A percentile compares a stretch with the other conserved stretches of the same genome.
phyloP scores from a whole-genome alignment of 495 filamentous ascomycete genomes.

The Penicillium paradoxum region DNA sequence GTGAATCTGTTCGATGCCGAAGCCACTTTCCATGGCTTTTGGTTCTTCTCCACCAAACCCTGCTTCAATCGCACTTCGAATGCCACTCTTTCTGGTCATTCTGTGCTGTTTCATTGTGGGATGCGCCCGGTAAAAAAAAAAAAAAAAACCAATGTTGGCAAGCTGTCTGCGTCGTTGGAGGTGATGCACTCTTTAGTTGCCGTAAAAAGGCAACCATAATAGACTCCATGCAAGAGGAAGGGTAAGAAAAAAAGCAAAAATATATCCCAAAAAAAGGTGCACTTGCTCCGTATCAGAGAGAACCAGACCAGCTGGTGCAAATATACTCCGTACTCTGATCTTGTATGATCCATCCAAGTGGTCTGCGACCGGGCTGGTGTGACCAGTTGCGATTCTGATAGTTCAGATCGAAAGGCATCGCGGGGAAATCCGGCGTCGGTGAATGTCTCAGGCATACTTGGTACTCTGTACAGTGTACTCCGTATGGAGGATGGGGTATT shows the following conservation, averaged over 20 bases:
- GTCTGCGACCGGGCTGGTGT: conserved; percentile 14
- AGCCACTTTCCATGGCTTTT: conserved; percentile 8
- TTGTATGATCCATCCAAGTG: conserved; percentile 9
- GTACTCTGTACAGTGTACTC: too few relatives aligned
- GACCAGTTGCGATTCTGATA: conserved; percentile 20
- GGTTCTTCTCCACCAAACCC: conserved; percentile 3
- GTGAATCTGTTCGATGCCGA: conserved; percentile 8
- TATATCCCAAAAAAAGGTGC: too few relatives aligned
- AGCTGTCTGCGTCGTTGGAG: background rate
- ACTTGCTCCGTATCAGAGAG: conserved; percentile 5
- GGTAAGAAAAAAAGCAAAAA: too few relatives aligned
- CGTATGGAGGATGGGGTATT: too few relatives aligned
- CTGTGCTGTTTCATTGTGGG: conserved; percentile 2
- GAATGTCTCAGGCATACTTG: background rate
- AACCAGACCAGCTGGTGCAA: conserved; percentile 9
- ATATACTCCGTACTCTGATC: conserved; percentile 11
- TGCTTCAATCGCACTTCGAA: background rate
- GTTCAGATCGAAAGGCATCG: conserved; percentile 23
- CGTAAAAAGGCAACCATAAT: conserved; percentile 17
- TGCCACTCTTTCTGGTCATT: background rate
- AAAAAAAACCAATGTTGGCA: background rate
- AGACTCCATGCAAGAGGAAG: background rate
- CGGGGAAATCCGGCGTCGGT: conserved; percentile 13
- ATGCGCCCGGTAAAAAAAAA: background rate
- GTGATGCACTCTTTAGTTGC: conserved; percentile 18